Base-by-base conservation (phyloP, 768 basidiomycete genomes). In the Tulasnella sp. region DNA sequence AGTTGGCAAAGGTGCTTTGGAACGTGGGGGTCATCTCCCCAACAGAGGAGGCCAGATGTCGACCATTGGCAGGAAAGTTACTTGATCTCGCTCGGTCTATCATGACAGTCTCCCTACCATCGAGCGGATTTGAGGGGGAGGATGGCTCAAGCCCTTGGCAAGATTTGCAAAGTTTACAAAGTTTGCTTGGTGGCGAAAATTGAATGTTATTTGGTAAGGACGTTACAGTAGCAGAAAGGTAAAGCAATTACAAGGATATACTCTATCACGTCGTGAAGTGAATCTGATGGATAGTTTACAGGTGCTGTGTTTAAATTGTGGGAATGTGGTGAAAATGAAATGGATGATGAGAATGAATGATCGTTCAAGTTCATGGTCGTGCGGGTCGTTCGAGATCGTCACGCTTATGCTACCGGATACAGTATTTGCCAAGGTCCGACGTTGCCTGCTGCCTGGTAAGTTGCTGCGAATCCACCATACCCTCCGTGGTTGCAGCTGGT, bases 1-100 rank as follows among this genome's bases (percentile, higher is more conserved):
- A 95, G 83, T 85, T 94, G 83, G 89, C 93, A 1, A 94, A 94
- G 86, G 92, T 92, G 0, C 87, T 88, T 9, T 95, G 94, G 94
- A 94, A 95, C 74, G 52, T 77, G 31, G 72, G 39, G 42, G 24
- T 74, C 36, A n/a, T 40, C 7, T 8, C 24, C 18, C 72, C 72
- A 24, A 39, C 24, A n/a, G 72, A 74, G 38, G 42, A 74, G n/a
- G 36, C 42, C 38, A 46, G 24, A 4, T 46, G 38, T 40, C 36
- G 7, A 19, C 6, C 31, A 19, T 9, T 74, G 44, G 31, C 73
- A 8, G 21, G 39, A 38, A 36, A 27, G 34, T 39, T 74, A 14
- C 73, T 74, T 16, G 44, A 38, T 1, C 31, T 40, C 38, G 38
- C 73, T 3, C 38, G 44, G 21, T 74, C 73, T 8, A 74, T 21